Conservation (phyloP, 345 rosid species). For the Crucihimalaya himalaica region DNA sequence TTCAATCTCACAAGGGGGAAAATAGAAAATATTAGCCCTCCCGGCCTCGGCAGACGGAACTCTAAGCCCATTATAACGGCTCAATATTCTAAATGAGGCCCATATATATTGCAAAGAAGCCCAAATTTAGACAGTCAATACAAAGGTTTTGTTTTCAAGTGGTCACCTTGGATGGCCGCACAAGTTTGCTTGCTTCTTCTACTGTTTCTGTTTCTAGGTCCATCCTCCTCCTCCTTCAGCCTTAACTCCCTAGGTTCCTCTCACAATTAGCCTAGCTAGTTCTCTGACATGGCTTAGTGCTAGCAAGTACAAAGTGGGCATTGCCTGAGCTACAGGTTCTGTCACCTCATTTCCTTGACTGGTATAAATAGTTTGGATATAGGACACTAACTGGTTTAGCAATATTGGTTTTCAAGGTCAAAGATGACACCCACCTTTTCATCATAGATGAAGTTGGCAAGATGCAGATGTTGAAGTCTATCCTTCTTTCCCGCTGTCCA, state of each 20-base stretch:
- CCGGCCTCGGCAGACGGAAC: neutral
- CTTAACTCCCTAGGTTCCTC: neutral
- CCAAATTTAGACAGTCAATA: neutral
- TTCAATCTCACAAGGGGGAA: neutral
- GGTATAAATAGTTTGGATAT: neutral
- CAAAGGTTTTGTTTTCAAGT: constrained; percentile 70
- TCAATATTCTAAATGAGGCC: neutral
- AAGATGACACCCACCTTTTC: constrained; percentile 58
- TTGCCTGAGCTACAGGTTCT: constrained; percentile 71
- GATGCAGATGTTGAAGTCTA: constrained; percentile 74
- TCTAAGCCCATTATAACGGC: neutral
- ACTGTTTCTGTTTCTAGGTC: constrained; percentile 50
- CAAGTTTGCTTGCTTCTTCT: constrained; percentile 59
- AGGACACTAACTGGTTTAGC: neutral
- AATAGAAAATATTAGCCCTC: neutral
- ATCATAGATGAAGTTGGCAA: constrained; percentile 76
- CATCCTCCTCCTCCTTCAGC: neutral
- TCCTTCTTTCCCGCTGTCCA: constrained; percentile 71
- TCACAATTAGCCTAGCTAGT: constrained; percentile 16
- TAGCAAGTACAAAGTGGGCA: constrained; percentile 75
- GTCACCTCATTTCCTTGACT: neutral
- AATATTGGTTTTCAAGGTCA: constrained; percentile 46
- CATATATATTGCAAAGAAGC: neutral
- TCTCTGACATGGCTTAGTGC: constrained; percentile 61
- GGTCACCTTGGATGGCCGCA: constrained; percentile 61